Evolutionary conservation across 176 grass and related monocot species (phyloP), one percentile per base, ranked within the genome.

Genomic region (Neostapfia colusana): DNA sequence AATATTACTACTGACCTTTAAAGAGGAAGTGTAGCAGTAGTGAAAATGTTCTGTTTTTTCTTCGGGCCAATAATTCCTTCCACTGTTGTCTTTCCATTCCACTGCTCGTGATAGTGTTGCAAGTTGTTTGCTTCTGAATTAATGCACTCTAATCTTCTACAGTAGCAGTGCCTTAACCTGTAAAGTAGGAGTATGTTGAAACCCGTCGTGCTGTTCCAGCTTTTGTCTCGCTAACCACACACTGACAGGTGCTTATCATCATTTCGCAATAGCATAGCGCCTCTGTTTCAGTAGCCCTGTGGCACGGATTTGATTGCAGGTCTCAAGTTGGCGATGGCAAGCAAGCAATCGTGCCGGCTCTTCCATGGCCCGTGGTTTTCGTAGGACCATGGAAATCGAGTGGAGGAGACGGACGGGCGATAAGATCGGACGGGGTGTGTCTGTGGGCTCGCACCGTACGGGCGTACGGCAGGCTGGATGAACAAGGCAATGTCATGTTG

Each of bases 401-500:
- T 65, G 72, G 58, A 72, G 72, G 58, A 72, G 34, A 24, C 23
- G 67, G 74, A 83, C 60, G 50, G 60, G 4, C 73, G 58, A 50
- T 49, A 49, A 27, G 73, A 72, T 56, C 46, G 67, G 73, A 77
- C 79, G 35, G 58, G 35, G 58, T 3, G 46, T 10, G 55, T 31
- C 10, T 27, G 72, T 77, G 65, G 36, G 46, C 15, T 46, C 40
- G 14, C 17, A 35, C 65, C 43, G 72, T 82, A 59, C 79, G 15
- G 53, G 56, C 43, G 72, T 82, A 59, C 79, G 15, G 53, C 21
- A 81, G 65, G 15, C 72, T 76, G 63, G 73, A 66, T 70, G 57
- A 82, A 48, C 85, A 78, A 82, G 79, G 72, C 56, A 58, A 31
- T 31, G 46, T 82, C 45, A 70, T 70, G 78, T 9, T 65, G 78